Evolutionary conservation across 257 asterid species (phyloP), one percentile per base, ranked within the genome.

Genomic region (Solanum bukasovii): DNA sequence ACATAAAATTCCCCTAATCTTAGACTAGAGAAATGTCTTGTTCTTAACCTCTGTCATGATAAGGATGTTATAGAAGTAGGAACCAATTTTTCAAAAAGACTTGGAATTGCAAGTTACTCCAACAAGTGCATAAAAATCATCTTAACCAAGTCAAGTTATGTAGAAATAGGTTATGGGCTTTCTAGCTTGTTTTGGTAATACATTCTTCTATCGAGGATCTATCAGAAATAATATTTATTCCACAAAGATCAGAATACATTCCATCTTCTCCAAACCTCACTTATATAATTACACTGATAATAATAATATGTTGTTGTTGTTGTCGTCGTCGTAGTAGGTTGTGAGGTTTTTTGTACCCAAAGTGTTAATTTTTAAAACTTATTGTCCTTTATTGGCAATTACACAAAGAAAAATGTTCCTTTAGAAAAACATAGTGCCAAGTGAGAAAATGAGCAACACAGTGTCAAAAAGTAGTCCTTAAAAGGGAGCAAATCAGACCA

Each of bases 401-500:
- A 78, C 25, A 27, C 10, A 44, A 27, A 42, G 7, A 81, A 79
- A 70, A 79, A 79, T 44, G 67, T 12, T 9, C 79, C 77, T 13
- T 40, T 1, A n/a, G 52, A 21, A 49, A 49, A 84, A 35, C 12
- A 84, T 6, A 23, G 59, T 77, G 61, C 78, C 5, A 86, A 86
- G 82, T 86, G 84, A 86, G 65, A 70, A 40, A 71, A 68, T 40
- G 68, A 13, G 49, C 9, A 73, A 67, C 71, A 33, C 2, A 84
- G 84, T 61, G 63, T 73, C 73, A 52, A 75, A 71, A 89, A 71
- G 88, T 56, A 44, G 27, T 71, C 82, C 89, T n/a, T 87, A 67
- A 68, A 79, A 65, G 77, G 89, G 88, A 89, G 75, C 61, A 87
- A 71, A 79, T 70, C 63, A n/a, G 11, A n/a, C 11, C 59, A 9